Conservation (phyloP, 2,329 filamentous ascomycete genomes). For the Ceratocystis smalleyi region DNA sequence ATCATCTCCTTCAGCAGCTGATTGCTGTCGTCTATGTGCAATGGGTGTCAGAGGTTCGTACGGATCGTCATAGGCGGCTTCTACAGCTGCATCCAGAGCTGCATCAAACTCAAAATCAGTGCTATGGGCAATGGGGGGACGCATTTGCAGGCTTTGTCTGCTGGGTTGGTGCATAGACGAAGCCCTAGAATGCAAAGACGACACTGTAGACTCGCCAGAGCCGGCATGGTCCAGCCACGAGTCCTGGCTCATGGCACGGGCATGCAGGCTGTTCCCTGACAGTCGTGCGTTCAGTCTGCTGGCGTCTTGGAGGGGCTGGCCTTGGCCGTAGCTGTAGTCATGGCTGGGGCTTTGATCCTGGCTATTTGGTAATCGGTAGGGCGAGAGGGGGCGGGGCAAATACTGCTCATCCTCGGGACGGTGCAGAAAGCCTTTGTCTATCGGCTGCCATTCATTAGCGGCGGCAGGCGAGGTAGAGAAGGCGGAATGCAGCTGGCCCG, state of each 20-base stretch:
- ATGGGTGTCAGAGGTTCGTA: conserved; percentile 53
- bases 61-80: conserved; percentile 87
- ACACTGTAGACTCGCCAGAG: conserved; percentile 62
- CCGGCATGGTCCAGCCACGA: conserved; percentile 93
- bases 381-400: conserved; percentile 57
- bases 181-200: conserved; percentile 66
- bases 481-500: conserved; percentile 15
- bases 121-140: conserved; percentile 47
- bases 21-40: conserved; percentile 25
- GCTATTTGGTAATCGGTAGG: conserved; percentile 37
- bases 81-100: conserved; percentile 84
- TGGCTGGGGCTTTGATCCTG: conserved; percentile 23
- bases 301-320: conserved; percentile 18
- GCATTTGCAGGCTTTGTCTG: conserved; percentile 28
- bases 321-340: conserved; percentile 19
- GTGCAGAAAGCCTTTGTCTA: conserved; percentile 25
- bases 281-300: conserved; percentile 12
- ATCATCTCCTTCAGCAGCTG: conserved; percentile 29
- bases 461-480: conserved; percentile 21
- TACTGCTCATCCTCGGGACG: conserved; percentile 41
- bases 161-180: conserved; percentile 46
- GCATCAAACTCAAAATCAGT: conserved; percentile 88
- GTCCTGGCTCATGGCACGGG: conserved; percentile 52
- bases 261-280: conserved; percentile 25
- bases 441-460: conserved; percentile 21